Conservation (phyloP, 495 filamentous ascomycete genomes). For the Aspergillus heteromorphus region DNA sequence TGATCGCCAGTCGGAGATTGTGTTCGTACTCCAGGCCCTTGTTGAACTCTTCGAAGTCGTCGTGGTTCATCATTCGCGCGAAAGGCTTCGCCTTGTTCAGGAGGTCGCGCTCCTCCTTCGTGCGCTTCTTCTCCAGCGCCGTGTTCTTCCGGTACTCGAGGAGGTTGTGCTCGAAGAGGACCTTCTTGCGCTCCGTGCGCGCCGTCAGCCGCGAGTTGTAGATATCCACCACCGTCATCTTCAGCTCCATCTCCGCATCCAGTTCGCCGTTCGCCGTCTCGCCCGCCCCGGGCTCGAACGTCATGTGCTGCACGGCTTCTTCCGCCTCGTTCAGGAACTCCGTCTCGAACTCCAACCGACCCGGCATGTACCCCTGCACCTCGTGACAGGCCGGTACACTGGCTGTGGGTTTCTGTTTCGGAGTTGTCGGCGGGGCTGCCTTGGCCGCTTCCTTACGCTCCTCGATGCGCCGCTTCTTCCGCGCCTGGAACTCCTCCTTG, state of each 20-base stretch:
- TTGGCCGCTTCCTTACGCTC: slow-evolving; percentile 83
- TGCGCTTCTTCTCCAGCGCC: slow-evolving; percentile 85
- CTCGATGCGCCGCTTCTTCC: slow-evolving; percentile 94
- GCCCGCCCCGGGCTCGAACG: slow-evolving; percentile 94
- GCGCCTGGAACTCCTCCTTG: slow-evolving; percentile 85
- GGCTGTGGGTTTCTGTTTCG: slow-evolving; percentile 92
- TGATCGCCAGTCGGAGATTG: slow-evolving; percentile 82
- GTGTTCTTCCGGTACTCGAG: slow-evolving; percentile 88
- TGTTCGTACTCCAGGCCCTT: slow-evolving; percentile 82
- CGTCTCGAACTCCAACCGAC: slow-evolving; percentile 93
- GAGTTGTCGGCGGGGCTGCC: slow-evolving; percentile 73
- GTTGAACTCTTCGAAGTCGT: slow-evolving; percentile 82
- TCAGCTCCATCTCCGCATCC: slow-evolving; percentile 93
- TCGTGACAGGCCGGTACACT: slow-evolving; percentile 94
- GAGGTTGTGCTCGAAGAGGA: slow-evolving; percentile 91
- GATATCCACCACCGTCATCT: slow-evolving; percentile 97
- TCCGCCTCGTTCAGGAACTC: slow-evolving; percentile 98
- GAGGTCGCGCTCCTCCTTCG: slow-evolving; percentile 88
- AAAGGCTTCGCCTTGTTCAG: slow-evolving; percentile 92
- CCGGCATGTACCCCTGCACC: slow-evolving; percentile 98
- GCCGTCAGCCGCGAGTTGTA: slow-evolving; percentile 91
- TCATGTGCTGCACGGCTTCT: slow-evolving; percentile 96
- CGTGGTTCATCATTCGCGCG: slow-evolving; percentile 90
- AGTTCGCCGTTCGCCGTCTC: slow-evolving; percentile 78
- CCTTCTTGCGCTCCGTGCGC: slow-evolving; percentile 90